Conservation (phyloP, 768 basidiomycete genomes). For the Tricholoma flavovirens region DNA sequence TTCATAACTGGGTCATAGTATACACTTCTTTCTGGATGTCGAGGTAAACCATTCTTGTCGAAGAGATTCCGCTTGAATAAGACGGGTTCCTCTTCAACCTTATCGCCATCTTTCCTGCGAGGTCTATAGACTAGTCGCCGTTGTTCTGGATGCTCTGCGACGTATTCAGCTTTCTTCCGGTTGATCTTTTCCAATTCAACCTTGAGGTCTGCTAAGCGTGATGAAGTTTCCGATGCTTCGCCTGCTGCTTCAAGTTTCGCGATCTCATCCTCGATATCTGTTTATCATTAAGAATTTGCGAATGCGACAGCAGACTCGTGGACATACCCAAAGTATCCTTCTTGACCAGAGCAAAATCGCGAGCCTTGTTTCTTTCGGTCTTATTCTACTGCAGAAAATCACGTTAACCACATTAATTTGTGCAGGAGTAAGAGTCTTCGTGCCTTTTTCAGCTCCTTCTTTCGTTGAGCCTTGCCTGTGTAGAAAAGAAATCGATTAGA, state of each 20-base stretch:
- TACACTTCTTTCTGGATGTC: slow-evolving; percentile 86
- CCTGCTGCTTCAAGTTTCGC: slow-evolving; percentile 50
- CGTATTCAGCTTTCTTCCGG: slow-evolving; percentile 87
- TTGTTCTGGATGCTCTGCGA: slow-evolving; percentile 91
- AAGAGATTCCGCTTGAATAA: slow-evolving; percentile 60
- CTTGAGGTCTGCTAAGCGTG: slow-evolving; percentile 67
- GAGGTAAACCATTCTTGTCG: slow-evolving; percentile 77
- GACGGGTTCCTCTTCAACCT: slow-evolving; percentile 32
- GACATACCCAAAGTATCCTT: slow-evolving; percentile 79
- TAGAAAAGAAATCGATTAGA: background rate
- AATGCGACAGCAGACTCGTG: background rate
- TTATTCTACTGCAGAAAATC: slow-evolving; percentile 75
- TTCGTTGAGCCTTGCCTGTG: slow-evolving; percentile 84
- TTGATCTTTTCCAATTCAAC: slow-evolving; percentile 74
- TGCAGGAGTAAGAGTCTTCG: slow-evolving; percentile 14
- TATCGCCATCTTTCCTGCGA: slow-evolving; percentile 42
- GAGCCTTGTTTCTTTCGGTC: slow-evolving; percentile 67
- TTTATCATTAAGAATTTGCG: background rate
- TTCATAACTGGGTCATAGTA: slow-evolving; percentile 95
- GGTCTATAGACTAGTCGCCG: slow-evolving; percentile 74
- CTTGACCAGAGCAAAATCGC: slow-evolving; percentile 90
- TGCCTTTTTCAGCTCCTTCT: slow-evolving; percentile 96
- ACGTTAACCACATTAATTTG: slow-evolving; percentile 13
- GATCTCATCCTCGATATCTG: slow-evolving; percentile 83
- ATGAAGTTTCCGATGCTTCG: slow-evolving; percentile 43